Evolutionary conservation across 441 rosid species (phyloP), one percentile per base, ranked within the genome.

Genomic region (California macrophylla): DNA sequence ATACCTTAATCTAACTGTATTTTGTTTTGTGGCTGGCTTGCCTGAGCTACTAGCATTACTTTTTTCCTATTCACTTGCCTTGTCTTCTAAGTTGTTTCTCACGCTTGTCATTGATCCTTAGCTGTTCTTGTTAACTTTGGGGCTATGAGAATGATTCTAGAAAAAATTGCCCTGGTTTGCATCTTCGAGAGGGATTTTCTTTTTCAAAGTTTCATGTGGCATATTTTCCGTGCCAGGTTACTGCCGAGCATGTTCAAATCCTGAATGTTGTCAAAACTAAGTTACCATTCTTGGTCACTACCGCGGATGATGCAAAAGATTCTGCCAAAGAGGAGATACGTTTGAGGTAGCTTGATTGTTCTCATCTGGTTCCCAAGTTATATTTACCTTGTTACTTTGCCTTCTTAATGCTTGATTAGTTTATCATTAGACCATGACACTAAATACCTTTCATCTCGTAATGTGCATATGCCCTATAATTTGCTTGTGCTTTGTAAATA

Each of bases 201-300:
- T 21, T 21, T 60, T 16, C 13, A 10, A 21, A 21, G 24, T 60
- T 23, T 25, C 15, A 21, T 1, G 28, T 60, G 64, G 64, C 38
- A 73, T 9, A 8, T 15, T 70, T 15, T 64, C 62, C 61, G 67
- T 79, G 72, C 61, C 77, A 86, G 97, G 89, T 93, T 67, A 85
- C 90, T 71, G 97, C 92, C 10, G 97, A 91, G 85, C 80, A 81
- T 72, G 97, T 91, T 79, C 92, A 87, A 72, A 75, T 91, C 60
- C 80, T 94, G 77, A 94, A 91, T 83, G 80, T 80, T 54, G 98
- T 94, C 69, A 88, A 80, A 78, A 67, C 90, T 62, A 94, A 91
- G 83, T 85, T 91, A 69, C 98, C 98, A 0, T 88, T 94, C 74
- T 76, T 87, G 69, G 90, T 94, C 72, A 94, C 97, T 65, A 82